Percentiles rank a stretch among this genome's conserved stretches.
Evolutionary conservation across 2,329 filamentous ascomycete genomes (phyloP).

Genomic region (Aspergillus neoniger): DNA sequence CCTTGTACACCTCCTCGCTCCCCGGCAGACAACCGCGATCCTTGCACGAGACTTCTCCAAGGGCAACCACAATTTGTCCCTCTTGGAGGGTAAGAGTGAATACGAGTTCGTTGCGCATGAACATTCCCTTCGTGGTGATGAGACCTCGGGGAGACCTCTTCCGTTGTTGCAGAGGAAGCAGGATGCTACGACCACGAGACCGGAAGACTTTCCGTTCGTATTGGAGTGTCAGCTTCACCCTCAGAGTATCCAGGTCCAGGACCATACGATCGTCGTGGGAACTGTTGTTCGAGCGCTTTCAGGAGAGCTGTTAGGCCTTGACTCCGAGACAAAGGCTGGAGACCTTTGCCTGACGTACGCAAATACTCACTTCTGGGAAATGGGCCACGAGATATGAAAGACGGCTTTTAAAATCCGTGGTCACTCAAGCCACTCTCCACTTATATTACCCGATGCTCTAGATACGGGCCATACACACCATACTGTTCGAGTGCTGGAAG

Average conservation of each 20-base stretch:
- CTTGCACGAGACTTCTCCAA: slow-evolving; percentile 44
- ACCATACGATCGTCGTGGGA: slow-evolving; percentile 45
- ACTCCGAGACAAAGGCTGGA: background rate
- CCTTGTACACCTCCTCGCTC: slow-evolving; percentile 54
- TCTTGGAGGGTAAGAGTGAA: slow-evolving; percentile 28
- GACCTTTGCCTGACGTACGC: slow-evolving; percentile 45
- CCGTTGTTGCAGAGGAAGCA: slow-evolving; percentile 30
- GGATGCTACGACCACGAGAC: background rate
- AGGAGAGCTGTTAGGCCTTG: slow-evolving; percentile 3
- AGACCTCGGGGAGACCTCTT: slow-evolving; percentile 19
- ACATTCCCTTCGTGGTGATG: background rate
- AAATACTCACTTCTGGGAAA: slow-evolving; percentile 46
- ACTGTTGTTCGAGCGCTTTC: slow-evolving; percentile 36
- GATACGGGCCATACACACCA: background rate
- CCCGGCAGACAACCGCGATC: slow-evolving; percentile 32
- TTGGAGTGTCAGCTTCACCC: slow-evolving; percentile 43
- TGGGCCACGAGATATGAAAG: slow-evolving; percentile 36
- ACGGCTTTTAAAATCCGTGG: too few relatives aligned
- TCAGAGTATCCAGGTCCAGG: slow-evolving; percentile 39
- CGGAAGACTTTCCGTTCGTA: slow-evolving; percentile 41
- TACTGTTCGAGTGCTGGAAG: too few relatives aligned
- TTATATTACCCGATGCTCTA: background rate
- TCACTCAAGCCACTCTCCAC: too few relatives aligned
- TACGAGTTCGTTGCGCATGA: slow-evolving; percentile 31
- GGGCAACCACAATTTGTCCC: slow-evolving; percentile 40